A percentile compares a stretch with the other conserved stretches of the same genome.
These are phyloP conservation scores for Xylariaceae sp. DNA, from an alignment of 2,329 filamentous ascomycete species.

Conservation along the genomic window DNA sequence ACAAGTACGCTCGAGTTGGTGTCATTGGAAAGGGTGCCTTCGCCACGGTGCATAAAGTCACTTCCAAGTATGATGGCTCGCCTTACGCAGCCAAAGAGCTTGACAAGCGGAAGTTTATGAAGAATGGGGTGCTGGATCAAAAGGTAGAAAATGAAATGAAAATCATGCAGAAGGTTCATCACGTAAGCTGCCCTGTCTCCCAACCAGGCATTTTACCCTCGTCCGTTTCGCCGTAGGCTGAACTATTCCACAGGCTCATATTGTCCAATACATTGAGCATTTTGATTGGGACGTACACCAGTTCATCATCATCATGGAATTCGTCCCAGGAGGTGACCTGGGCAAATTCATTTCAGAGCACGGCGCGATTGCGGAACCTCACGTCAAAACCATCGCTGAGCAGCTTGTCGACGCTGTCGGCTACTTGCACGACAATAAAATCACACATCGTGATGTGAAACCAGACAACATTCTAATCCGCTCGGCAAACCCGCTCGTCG, in stretches of 20 bases:
- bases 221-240: constrained; percentile 8
- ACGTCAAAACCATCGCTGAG: constrained; percentile 68
- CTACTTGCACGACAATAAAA: constrained; percentile 83
- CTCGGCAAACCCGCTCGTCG: constrained; percentile 66
- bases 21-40: constrained; percentile 91
- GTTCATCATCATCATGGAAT: constrained; percentile 98
- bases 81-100: constrained; percentile 92
- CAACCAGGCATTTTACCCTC: too few species aligned
- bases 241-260: constrained; percentile 61
- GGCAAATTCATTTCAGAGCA: constrained; percentile 66
- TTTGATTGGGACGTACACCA: constrained; percentile 77
- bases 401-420: constrained; percentile 80
- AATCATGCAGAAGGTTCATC: constrained; percentile 83
- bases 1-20: constrained; percentile 78
- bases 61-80: constrained; percentile 77
- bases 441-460: constrained; percentile 98
- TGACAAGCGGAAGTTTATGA: constrained; percentile 89
- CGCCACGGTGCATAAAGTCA: constrained; percentile 87
- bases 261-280: constrained; percentile 88
- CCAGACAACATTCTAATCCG: constrained; percentile 94
- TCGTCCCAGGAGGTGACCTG: constrained; percentile 76
- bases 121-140: constrained; percentile 83
- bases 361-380: constrained; percentile 62
- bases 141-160: constrained; percentile 97
- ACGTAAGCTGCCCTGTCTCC: constrained; percentile 56